phyloP scores from a whole-genome alignment of 192 early-diverging fungal species.

The Coemansia asiatica region DNA sequence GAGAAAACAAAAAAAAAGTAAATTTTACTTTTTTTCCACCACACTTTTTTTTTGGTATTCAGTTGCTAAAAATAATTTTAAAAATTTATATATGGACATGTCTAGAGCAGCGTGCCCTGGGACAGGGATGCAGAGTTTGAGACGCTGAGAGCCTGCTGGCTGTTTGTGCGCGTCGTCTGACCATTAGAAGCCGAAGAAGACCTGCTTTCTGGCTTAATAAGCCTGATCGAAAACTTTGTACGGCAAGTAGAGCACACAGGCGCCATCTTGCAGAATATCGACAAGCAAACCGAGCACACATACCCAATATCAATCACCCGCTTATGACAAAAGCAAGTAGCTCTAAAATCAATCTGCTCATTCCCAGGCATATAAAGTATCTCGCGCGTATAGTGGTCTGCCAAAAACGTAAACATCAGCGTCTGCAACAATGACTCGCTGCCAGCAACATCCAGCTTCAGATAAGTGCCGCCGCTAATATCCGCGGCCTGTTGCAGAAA shows the following conservation, averaged over 20 bases:
- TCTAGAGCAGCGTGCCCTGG: neutral
- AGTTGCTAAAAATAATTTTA: neutral
- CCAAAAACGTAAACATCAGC: conserved; percentile 79
- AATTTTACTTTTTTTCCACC: too few species aligned
- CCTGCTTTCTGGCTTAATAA: conserved; percentile 15
- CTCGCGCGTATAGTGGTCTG: conserved; percentile 73
- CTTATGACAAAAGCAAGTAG: conserved; percentile 98
- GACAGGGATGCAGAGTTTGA: neutral
- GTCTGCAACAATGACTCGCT: conserved; percentile 74
- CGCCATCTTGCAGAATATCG: conserved; percentile 75
- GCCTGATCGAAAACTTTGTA: conserved; percentile 70
- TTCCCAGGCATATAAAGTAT: conserved; percentile 72
- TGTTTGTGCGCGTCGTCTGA: neutral
- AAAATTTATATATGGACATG: neutral
- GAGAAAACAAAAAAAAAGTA: too few species aligned
- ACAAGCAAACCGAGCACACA: conserved; percentile 98
- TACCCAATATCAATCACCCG: conserved; percentile 88
- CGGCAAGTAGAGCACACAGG: conserved; percentile 79
- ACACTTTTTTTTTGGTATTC: too few species aligned
- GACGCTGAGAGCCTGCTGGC: conserved; percentile 4
- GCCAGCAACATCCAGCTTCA: conserved; percentile 65
- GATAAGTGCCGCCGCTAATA: conserved; percentile 84
- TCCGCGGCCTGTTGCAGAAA: conserved; percentile 93
- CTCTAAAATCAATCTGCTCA: conserved; percentile 86
- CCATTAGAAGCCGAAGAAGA: conserved; percentile 13